phyloP scores from a whole-genome alignment of 148 eudicot species.

The Amaranthus palmeri region DNA sequence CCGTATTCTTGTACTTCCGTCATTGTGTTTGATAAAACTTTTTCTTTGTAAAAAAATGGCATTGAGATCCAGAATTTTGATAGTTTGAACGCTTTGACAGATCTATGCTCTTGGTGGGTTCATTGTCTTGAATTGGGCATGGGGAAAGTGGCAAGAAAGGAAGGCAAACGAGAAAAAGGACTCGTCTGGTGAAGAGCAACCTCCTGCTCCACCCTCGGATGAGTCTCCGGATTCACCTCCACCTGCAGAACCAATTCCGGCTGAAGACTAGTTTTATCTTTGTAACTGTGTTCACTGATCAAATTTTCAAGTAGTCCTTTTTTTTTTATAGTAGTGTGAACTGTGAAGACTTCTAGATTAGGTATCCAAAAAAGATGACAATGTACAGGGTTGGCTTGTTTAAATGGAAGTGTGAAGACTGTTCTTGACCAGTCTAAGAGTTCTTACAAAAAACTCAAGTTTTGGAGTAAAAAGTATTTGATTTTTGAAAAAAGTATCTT shows the following conservation, averaged over 20 bases:
- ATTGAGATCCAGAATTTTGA: not conserved
- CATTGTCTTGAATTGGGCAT: conserved; percentile 38
- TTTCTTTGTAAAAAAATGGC: not conserved
- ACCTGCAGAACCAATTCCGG: conserved; percentile 14
- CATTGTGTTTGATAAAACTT: not conserved
- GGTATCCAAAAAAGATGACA: not conserved
- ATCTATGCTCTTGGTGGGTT: conserved; percentile 49
- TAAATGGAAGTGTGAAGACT: no score
- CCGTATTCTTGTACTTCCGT: not conserved
- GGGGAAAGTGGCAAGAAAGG: conserved; percentile 49
- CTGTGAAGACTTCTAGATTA: conserved; percentile 1
- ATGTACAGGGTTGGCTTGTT: not conserved
- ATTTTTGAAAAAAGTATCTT: no score
- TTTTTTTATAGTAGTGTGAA: conserved; percentile 2
- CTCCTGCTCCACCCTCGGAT: conserved; percentile 11
- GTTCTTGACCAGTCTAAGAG: no score
- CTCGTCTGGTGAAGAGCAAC: conserved; percentile 22
- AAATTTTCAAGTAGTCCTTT: not conserved
- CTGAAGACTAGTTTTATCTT: conserved; percentile 13
- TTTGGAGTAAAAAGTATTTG: no score
- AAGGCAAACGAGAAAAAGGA: conserved; percentile 26
- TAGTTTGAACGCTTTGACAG: conserved; percentile 14
- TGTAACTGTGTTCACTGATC: not conserved
- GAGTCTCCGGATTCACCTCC: not conserved
- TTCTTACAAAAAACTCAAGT: no score